phyloP scores from a whole-genome alignment of 2,329 filamentous ascomycete species.

The Colletotrichum plurivorum region DNA sequence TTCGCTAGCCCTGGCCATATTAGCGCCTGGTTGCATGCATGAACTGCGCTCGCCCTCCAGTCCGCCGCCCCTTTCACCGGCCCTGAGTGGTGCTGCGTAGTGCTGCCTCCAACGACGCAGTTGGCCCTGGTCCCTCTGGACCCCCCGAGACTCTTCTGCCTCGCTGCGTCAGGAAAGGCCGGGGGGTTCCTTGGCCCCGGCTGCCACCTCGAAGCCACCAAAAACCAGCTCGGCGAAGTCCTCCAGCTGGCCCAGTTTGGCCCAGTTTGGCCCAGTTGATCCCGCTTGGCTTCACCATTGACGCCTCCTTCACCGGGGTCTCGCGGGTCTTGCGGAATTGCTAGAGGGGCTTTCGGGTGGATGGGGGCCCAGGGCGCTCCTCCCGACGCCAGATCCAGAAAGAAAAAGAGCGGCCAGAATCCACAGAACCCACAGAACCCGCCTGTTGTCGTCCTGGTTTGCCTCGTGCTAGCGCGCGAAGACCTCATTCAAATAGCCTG shows the following conservation, averaged over 20 bases:
- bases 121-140: conserved; percentile 2
- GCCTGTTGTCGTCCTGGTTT: conserved; percentile 33
- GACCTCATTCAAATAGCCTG: conserved; percentile 32
- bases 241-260: conserved; percentile 11
- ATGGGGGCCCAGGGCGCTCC: conserved; percentile 25
- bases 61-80: not conserved
- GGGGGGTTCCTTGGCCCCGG: not conserved
- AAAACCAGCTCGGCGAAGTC: conserved; percentile 11
- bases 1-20: conserved; percentile 31
- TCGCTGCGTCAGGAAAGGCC: conserved; percentile 32
- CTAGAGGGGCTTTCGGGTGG: conserved; percentile 25
- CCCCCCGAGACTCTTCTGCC: not conserved
- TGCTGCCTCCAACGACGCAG: conserved; percentile 1
- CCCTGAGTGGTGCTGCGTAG: not conserved
- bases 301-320: conserved; percentile 32
- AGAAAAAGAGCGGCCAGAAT: conserved; percentile 21
- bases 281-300: conserved; percentile 28
- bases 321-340: conserved; percentile 33
- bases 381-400: conserved; percentile 28
- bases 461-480: conserved; percentile 19
- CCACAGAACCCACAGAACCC: conserved; percentile 26
- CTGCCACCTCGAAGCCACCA: conserved; percentile 31
- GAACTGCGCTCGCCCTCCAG: conserved; percentile 2
- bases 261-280: conserved; percentile 12
- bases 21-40: conserved; percentile 22